Base-by-base conservation (phyloP, 2,329 filamentous ascomycete species). In the Colletotrichum cordylinicola region DNA sequence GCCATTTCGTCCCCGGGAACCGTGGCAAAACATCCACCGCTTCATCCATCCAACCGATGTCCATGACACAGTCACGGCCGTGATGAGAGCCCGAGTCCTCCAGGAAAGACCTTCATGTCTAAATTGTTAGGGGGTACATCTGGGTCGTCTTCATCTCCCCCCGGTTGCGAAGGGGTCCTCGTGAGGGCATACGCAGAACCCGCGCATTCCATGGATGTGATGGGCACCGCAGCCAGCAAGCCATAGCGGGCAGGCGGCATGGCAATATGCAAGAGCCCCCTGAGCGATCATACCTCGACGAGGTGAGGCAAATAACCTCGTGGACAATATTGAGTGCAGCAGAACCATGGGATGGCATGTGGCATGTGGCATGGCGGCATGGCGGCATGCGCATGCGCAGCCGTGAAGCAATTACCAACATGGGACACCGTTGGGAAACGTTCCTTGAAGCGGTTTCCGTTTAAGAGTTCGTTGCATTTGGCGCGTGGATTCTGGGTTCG, bases 51-150 rank as follows among this genome's bases (percentile, higher is more conserved):
- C 56, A 58, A 70, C 56, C 56, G 39, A 27, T 35, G 21, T 33
- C 48, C 56, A 62, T 35, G 35, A 62, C 27, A 48, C 18, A 16
- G 55, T n/a, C 35, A 52, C 43, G 43, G n/a, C 21, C 43, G 43
- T 24, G 43, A 64, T 60, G 52, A 58, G 18, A 29, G 29, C 12
- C 33, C 58, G 10, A 24, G 21, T 16, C 52, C 56, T 31, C 55
- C 58, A 52, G 52, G 62, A 55, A 16, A 39, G 70, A 52, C 61
- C 27, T 27, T 33, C 21, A 72, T 72, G 73, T 72, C 43, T 35
- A 72, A 62, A 68, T 64, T 72, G 73, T 72, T 68, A 75, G 31
- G 39, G 48, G 73, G 55, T 75, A 75, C 73, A 64, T 72, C 62
- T 21, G 31, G 24, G 18, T 13, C 43, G n/a, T 52, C n/a, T 4